Evolutionary conservation across 2,329 filamentous ascomycete species (phyloP), one percentile per base, ranked within the genome.

Genomic region (Trichophyton verrucosum): DNA sequence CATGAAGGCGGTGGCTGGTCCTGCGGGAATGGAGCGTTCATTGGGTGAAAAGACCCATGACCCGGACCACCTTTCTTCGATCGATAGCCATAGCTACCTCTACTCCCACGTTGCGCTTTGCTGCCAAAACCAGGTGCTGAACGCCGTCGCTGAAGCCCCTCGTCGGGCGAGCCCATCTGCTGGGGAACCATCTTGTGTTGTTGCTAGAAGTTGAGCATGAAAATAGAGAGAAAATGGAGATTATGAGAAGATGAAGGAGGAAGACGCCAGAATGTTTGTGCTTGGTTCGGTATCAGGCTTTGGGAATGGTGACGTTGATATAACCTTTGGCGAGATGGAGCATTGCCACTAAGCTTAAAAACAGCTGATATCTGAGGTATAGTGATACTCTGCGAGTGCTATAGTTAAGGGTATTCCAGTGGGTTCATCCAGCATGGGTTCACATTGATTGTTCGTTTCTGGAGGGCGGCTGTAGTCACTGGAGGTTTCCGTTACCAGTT

Each of bases 1-100:
- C 71, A 73, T 38, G 68, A 46, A 11, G 64, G 24, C 69, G 53
- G 55, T 3, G 55, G 68, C 20, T 63, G 49, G 33, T 64, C 61
- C 49, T 63, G 27, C 40, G 56, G 53, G 17, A 61, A 61, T 24
- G 44, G 40, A 9, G 61, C 58, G 60, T 61, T 59, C 11, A 58
- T 6, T 17, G 62, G 55, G 17, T 59, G 59, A n/a, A 22, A 13
- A 44, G 38, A 57, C 4, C 57, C 51, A 56, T 63, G 61, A 20
- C 61, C 40, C 15, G 62, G 60, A 42, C 61, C 61, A 33, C 61
- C 57, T 38, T 68, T 66, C 36, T 64, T 65, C 42, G 63, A 65
- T 3, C 65, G 60, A 40, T 60, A 58, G 13, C 57, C 60, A 49
- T 60, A 55, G 44, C 44, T 30, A 17, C 51, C 59, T 61, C 61